Base-by-base conservation (phyloP, 2,329 filamentous ascomycete genomes). In the Apiospora aurea region DNA sequence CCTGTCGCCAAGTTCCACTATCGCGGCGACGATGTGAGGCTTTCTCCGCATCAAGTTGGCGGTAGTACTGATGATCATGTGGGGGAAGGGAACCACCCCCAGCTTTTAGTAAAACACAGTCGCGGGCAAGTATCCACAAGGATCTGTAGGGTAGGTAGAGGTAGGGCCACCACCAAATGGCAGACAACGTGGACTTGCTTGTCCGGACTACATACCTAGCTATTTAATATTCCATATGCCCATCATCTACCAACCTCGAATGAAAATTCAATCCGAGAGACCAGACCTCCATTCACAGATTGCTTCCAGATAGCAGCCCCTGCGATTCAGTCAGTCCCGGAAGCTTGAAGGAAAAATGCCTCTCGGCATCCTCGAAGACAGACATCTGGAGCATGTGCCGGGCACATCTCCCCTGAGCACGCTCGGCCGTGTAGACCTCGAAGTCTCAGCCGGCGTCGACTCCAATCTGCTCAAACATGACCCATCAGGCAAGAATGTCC, bases 361-460 rank as follows among this genome's bases (percentile, higher is more conserved):
- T 74, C 87, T 85, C 78, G 85, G 85, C 72, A 86, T 87, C 51
- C 77, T 86, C 13, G 85, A 87, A 68, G 82, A 83, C 71, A 80
- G 81, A 71, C 79, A 82, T 72, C 81, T 84, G 81, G 83, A 83
- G 74, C 76, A 82, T 73, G 85, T 87, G 71, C 86, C 85, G 71
- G 85, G 86, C 71, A 87, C 85, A 74, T 69, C 67, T 44, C 67
- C 67, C 21, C 67, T 69, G 26, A 69, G 67, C 67, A 49, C 44
- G 26, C 67, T 69, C 26, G 67, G 67, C 16, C 67, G 67, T 21
- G 67, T 49, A 21, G 67, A 69, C 16, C 26, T 69, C 21, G 67
- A 69, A 26, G 16, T 69, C 44, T 34, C 43, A 16, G 44, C 67
- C 44, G 67, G 67, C 67, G 67, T 69, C 43, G 67, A 69, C 26